Evolutionary conservation across 768 basidiomycete genomes (phyloP), one percentile per base, ranked within the genome.

Genomic region (Xanthoconium purpureum): DNA sequence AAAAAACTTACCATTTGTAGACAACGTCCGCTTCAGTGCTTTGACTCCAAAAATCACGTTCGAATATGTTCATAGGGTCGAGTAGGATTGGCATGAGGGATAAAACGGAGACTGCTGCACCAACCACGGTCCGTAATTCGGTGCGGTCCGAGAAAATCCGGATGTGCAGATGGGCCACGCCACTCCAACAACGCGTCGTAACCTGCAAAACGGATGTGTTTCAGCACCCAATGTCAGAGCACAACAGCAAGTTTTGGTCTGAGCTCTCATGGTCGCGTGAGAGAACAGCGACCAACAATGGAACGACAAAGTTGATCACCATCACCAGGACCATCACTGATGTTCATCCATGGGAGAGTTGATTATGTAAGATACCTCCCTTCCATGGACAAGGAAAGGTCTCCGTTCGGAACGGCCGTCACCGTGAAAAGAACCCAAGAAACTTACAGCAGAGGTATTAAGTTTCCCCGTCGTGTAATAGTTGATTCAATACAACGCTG

Each of bases 1-100:
- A 71, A 54, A 62, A 67, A 56, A 17, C 56, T 60, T 58, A 58
- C 68, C 57, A 58, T 66, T 64, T 66, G 32, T 6, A 59, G 68
- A 59, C 46, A 46, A 44, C 0, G 15, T 13, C 54, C 45, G 20
- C 43, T 58, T 62, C 58, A 8, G 58, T 50, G 29, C 40, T 24
- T 38, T 45, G 49, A 37, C 46, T 18, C 43, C 37, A 18, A 24
- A 35, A 47, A 29, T 24, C 38, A 57, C 39, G 28, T 50, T 56
- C 40, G 24, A n/a, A 56, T 51, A 50, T 50, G 59, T 65, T 57
- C 54, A 61, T 43, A 39, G 40, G 52, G 39, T 47, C 49, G 43
- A 18, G 18, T 28, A 40, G 45, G 20, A 28, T 45, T 28, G 40
- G 43, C 45, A 35, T 24, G 15, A 37, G 2, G 38, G 38, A 48